These are phyloP conservation scores for Streptanthus diversifolius DNA, from an alignment of 345 rosid genomes.

Conservation along the genomic window DNA sequence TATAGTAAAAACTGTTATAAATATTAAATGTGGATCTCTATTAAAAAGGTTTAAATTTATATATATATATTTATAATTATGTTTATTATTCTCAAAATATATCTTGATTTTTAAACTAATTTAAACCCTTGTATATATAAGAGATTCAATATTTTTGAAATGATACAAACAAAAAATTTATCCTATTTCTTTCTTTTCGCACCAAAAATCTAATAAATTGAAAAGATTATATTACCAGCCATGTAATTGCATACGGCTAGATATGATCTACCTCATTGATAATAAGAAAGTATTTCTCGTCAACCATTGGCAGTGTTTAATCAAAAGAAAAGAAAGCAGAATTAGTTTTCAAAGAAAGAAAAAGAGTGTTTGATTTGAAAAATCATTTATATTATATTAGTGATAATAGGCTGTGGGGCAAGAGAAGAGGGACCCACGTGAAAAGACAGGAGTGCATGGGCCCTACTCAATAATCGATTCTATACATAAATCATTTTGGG, in stretches of 20 bases:
- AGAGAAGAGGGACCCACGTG: neutral
- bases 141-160: no score
- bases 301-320: neutral
- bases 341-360: neutral
- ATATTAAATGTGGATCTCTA: no score
- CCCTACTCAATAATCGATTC: conserved; percentile 13
- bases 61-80: no score
- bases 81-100: no score
- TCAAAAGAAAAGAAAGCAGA: neutral
- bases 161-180: no score
- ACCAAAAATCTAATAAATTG: neutral
- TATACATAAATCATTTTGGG: conserved; percentile 12
- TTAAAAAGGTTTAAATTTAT: no score
- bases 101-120: no score
- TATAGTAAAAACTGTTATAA: no score
- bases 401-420: conserved; percentile 4
- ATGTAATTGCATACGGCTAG: neutral
- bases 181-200: no score
- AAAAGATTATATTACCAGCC: neutral
- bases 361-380: no score
- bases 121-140: no score
- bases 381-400: neutral
- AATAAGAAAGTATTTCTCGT: neutral
- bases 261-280: neutral
- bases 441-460: conserved; percentile 17